Evolutionary conservation across 306 rosid genomes (phyloP), one percentile per base, ranked within the genome.

Genomic region (Cicer pinnatifidum): DNA sequence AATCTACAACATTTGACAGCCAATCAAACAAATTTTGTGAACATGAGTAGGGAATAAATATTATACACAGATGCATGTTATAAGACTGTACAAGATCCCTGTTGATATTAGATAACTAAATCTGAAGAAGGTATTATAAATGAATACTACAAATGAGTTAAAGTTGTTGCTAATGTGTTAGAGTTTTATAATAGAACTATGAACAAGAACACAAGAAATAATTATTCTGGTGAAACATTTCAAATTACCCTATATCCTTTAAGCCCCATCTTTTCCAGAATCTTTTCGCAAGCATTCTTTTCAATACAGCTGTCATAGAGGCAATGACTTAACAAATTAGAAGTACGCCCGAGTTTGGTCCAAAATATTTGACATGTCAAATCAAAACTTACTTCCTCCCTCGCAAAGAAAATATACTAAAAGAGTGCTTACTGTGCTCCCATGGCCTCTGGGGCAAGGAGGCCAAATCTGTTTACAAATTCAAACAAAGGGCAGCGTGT

Each of bases 401-500:
- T 11, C 45, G 71, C 53, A 70, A 20, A 73, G 37, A 84, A 77
- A 74, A 81, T 64, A 73, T 40, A 61, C 28, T 67, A 47, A 72
- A 71, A 65, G 51, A n/a, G 54, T 75, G 79, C 97, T 86, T 85
- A 92, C 99, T 87, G 87, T 84, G 88, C 83, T 43, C 85, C 92
- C 76, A 82, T 64, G 75, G 56, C 83, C 81, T 92, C 97, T 6
- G 95, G 81, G 67, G 96, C 93, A 78, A 95, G 91, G 59, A 95
- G 82, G 72, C 96, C 97, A 81, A 95, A 90, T 78, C 99, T 85
- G 75, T 92, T 89, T 17, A 80, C 80, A 81, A 95, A 95, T 82
- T 95, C 99, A 77, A 87, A 87, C 81, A 95, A 95, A 35, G 91
- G 84, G 28, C 89, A 90, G 41, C 99, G 93, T 75, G 99, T 95